These are phyloP conservation scores for Asterophora lycoperdoides DNA, from an alignment of 768 basidiomycete genomes.

Conservation along the genomic window DNA sequence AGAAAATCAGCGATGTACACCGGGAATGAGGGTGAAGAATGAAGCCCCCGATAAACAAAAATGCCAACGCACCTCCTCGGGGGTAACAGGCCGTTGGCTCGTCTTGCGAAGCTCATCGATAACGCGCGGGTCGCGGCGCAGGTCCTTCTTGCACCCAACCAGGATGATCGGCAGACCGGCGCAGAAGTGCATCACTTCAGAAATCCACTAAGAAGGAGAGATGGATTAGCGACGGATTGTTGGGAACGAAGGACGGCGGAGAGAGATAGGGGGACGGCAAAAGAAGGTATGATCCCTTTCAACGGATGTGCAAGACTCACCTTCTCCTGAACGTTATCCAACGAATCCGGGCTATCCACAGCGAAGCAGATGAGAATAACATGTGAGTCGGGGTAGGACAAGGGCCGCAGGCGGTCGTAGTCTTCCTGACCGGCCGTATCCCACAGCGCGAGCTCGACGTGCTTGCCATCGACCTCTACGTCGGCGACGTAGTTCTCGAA, in stretches of 20 bases:
- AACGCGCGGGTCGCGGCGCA: slow-evolving; percentile 88
- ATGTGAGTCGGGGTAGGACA: slow-evolving; percentile 99
- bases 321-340: slow-evolving; percentile 99
- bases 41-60: too few species aligned
- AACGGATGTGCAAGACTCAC: slow-evolving; percentile 42
- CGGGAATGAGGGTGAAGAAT: not conserved
- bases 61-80: slow-evolving; percentile 84
- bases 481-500: slow-evolving; percentile 99
- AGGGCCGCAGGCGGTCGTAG: slow-evolving; percentile 95
- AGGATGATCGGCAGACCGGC: slow-evolving; percentile 92
- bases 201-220: slow-evolving; percentile 79
- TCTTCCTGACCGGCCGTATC: slow-evolving; percentile 99
- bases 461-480: slow-evolving; percentile 97
- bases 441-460: slow-evolving; percentile 98
- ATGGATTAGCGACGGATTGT: too few species aligned
- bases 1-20: too few species aligned
- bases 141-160: slow-evolving; percentile 99
- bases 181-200: slow-evolving; percentile 98
- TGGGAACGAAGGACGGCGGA: too few species aligned
- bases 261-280: slow-evolving; percentile 1
- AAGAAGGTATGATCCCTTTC: too few species aligned
- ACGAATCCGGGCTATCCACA: slow-evolving; percentile 94
- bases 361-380: slow-evolving; percentile 99
- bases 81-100: slow-evolving; percentile 89
- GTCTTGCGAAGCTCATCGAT: slow-evolving; percentile 94